phyloP scores from a whole-genome alignment of 2,329 filamentous ascomycete species.

The Fusarium succisae region DNA sequence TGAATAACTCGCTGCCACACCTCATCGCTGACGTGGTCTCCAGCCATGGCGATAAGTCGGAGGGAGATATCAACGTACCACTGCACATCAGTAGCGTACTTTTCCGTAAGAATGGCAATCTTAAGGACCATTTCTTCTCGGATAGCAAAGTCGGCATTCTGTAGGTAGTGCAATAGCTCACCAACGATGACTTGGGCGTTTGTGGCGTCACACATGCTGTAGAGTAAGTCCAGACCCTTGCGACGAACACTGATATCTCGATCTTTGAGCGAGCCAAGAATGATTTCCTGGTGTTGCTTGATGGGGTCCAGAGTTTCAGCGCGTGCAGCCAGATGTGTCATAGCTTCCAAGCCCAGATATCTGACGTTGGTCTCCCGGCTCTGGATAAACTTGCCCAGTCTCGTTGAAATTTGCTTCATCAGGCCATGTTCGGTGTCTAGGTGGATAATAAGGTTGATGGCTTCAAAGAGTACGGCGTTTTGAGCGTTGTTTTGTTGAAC shows the following conservation, averaged over 20 bases:
- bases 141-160: constrained; percentile 97
- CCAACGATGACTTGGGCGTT: constrained; percentile 94
- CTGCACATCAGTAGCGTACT: constrained; percentile 97
- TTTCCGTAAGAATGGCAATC: constrained; percentile 97
- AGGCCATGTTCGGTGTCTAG: constrained; percentile 92
- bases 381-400: constrained; percentile 94
- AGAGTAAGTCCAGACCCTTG: constrained; percentile 93
- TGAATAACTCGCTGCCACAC: constrained; percentile 99
- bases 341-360: constrained; percentile 94
- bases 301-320: constrained; percentile 96
- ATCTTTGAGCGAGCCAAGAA: constrained; percentile 92
- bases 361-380: constrained; percentile 97
- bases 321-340: constrained; percentile 95
- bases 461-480: constrained; percentile 97
- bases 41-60: constrained; percentile 92
- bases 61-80: constrained; percentile 99
- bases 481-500: constrained; percentile 99
- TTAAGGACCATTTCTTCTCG: constrained; percentile 99
- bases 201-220: constrained; percentile 99
- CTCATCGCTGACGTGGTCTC: constrained; percentile 98
- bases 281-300: constrained; percentile 97
- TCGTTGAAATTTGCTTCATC: constrained; percentile 94
- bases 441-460: constrained; percentile 98
- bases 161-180: constrained; percentile 92
- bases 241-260: constrained; percentile 96